A percentile compares a stretch with the other conserved stretches of the same genome.
Evolutionary conservation across 2,329 filamentous ascomycete species (phyloP).

Genomic region (Pestalotiopsis sp.): DNA sequence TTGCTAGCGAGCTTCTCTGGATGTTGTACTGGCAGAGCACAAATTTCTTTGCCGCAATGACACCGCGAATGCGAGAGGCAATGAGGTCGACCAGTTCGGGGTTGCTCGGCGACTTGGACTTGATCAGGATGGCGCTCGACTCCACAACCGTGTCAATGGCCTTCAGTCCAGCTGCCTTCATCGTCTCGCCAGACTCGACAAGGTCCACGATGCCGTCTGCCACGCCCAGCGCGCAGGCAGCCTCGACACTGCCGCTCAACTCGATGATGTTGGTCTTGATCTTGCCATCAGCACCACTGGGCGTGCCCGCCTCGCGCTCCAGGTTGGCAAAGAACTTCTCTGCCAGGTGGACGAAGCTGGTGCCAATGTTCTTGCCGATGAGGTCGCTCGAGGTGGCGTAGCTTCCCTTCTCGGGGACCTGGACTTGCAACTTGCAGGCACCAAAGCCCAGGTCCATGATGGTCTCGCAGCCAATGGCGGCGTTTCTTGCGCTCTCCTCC

Average conservation of each 20-base stretch:
- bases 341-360: constrained; percentile 87
- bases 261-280: constrained; percentile 89
- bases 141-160: constrained; percentile 92
- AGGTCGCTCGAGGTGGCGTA: constrained; percentile 74
- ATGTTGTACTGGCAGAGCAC: constrained; percentile 98
- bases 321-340: constrained; percentile 82
- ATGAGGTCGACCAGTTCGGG: constrained; percentile 82
- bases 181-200: constrained; percentile 97
- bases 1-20: constrained; percentile 66
- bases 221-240: constrained; percentile 91
- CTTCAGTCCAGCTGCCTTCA: constrained; percentile 92
- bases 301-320: constrained; percentile 57
- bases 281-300: constrained; percentile 45
- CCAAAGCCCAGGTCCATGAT: constrained; percentile 92
- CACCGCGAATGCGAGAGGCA: constrained; percentile 82
- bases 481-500: constrained; percentile 45
- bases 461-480: constrained; percentile 72
- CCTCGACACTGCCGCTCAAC: constrained; percentile 94
- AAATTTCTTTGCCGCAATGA: constrained; percentile 93
- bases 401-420: constrained; percentile 84
- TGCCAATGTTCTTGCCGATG: constrained; percentile 90
- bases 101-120: constrained; percentile 82
- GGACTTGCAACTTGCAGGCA: constrained; percentile 91
- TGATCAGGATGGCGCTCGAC: constrained; percentile 87
- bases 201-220: constrained; percentile 97